phyloP scores from a whole-genome alignment of 306 rosid genomes.

The Malus fusca region DNA sequence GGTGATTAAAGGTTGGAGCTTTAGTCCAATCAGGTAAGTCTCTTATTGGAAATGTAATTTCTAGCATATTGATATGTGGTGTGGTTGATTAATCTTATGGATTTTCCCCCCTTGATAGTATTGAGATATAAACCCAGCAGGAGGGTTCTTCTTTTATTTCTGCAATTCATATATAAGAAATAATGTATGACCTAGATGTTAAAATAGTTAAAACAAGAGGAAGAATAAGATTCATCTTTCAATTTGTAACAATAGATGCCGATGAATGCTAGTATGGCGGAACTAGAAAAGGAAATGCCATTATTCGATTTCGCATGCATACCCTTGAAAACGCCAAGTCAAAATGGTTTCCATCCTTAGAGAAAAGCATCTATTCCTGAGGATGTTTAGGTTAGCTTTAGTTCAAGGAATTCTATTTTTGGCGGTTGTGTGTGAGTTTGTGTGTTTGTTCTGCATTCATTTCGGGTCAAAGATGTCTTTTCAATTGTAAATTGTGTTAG shows the following conservation, averaged over 20 bases:
- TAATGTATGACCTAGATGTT: no score
- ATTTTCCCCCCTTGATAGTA: neutral
- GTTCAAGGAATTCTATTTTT: neutral
- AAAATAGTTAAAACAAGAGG: no score
- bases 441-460: neutral
- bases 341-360: neutral
- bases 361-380: neutral
- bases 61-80: neutral
- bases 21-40: conserved; percentile 16
- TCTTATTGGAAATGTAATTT: neutral
- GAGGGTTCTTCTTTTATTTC: neutral
- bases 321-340: neutral
- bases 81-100: neutral
- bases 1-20: conserved; percentile 14
- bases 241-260: neutral
- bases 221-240: neutral
- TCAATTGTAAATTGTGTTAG: neutral
- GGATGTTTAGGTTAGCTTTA: neutral
- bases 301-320: neutral
- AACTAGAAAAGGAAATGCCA: neutral
- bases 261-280: neutral
- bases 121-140: neutral
- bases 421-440: neutral
- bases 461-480: neutral
- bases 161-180: neutral